Conservation (phyloP, 1,284 basidiomycete genomes). For the Cerrena zonata region DNA sequence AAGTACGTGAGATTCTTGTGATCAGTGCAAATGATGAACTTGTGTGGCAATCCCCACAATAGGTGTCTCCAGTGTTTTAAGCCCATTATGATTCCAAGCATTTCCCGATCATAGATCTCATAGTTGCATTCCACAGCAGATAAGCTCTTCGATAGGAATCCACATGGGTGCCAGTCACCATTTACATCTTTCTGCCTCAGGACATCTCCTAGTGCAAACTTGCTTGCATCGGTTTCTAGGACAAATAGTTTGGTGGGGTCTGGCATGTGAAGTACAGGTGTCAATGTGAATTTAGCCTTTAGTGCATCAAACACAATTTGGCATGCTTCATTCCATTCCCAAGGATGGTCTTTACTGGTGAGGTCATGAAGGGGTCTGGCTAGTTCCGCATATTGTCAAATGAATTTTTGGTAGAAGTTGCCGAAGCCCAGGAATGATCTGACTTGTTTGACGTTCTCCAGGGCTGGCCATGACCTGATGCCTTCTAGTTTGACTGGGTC, state of each 20-base stretch:
- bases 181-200: too few species aligned
- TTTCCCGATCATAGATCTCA: too few species aligned
- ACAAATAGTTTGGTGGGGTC: neutral
- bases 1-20: too few species aligned
- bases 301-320: neutral
- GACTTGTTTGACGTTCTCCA: conserved; percentile 24
- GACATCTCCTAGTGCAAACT: too few species aligned
- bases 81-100: too few species aligned
- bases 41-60: too few species aligned
- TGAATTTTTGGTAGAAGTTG: conserved; percentile 41
- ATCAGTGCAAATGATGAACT: too few species aligned
- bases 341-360: neutral
- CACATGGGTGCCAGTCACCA: too few species aligned
- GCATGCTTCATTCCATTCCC: neutral
- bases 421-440: conserved; percentile 37
- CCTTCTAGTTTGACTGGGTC: conserved; percentile 32
- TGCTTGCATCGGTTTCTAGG: too few species aligned
- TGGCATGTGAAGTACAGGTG: neutral
- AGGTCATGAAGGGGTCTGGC: conserved; percentile 21
- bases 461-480: conserved; percentile 31
- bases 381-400: conserved; percentile 31
- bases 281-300: neutral
- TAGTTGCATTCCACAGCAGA: too few species aligned
- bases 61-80: too few species aligned
- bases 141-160: too few species aligned